Evolutionary conservation across 1,284 basidiomycete genomes (phyloP).

Genomic region (Ganoderma lucidum): DNA sequence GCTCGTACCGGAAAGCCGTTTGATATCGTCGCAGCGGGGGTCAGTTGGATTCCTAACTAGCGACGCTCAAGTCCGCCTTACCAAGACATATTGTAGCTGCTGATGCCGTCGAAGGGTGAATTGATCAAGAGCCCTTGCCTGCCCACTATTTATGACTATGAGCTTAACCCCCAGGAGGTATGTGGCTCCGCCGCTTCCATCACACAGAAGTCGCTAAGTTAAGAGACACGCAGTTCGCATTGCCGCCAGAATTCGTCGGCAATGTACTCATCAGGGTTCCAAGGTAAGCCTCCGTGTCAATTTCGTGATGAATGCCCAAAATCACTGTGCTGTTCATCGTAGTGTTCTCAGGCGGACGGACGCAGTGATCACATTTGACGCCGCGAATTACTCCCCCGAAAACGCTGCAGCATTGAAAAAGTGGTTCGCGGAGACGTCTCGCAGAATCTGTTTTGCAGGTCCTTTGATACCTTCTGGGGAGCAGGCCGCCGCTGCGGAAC

Average conservation of each 20-base stretch:
- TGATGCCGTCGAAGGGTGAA: background rate
- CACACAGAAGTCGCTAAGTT: background rate
- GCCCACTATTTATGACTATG: background rate
- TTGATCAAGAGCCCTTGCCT: background rate
- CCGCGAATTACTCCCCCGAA: constrained; percentile 28
- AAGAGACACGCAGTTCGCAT: background rate
- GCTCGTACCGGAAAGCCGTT: constrained; percentile 1
- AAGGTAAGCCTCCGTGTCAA: background rate
- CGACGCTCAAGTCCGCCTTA: background rate
- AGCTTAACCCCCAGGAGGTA: background rate
- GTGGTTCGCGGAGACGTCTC: constrained; percentile 23
- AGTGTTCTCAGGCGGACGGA: constrained; percentile 15
- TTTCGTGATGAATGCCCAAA: background rate
- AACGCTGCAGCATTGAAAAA: constrained; percentile 15
- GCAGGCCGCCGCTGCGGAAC: constrained; percentile 7
- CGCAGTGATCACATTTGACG: constrained; percentile 30
- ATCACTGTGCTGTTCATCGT: background rate
- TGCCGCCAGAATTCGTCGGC: background rate
- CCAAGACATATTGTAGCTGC: background rate
- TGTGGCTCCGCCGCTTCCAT: background rate
- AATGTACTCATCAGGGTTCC: background rate
- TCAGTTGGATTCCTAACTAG: background rate
- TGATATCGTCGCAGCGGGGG: background rate
- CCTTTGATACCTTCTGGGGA: constrained; percentile 25
- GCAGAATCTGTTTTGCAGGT: constrained; percentile 25